Conservation (phyloP, 208 protist species). For the Crithidia acanthocephali region DNA sequence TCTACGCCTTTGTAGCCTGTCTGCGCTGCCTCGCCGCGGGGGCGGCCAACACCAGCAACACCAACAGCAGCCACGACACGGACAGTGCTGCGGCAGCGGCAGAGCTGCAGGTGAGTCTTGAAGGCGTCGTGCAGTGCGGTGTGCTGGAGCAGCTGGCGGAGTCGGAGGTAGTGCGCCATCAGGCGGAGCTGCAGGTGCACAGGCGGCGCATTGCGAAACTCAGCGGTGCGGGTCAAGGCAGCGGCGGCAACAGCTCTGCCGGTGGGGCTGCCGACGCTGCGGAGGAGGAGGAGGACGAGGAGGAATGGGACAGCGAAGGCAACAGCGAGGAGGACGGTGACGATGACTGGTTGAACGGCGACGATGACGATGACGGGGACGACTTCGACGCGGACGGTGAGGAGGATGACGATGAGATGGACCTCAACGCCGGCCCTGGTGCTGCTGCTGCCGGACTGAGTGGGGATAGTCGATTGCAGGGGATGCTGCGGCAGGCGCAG, state of each 20-base stretch:
- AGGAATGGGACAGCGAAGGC: conserved; percentile 45
- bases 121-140: conserved; percentile 48
- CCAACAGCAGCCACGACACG: too few species aligned
- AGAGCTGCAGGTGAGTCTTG: conserved; percentile 47
- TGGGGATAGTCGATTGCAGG: conserved; percentile 35
- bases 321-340: conserved; percentile 38
- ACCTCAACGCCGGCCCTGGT: conserved; percentile 30
- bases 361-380: conserved; percentile 47
- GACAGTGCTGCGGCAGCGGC: conserved; percentile 19
- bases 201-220: conserved; percentile 31
- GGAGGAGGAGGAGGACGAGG: conserved; percentile 37
- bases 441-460: conserved; percentile 32
- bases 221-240: conserved; percentile 3
- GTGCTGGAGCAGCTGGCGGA: conserved; percentile 54
- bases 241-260: neutral
- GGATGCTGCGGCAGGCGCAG: conserved; percentile 50
- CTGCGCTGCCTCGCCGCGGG: conserved; percentile 26
- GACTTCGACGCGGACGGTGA: conserved; percentile 29
- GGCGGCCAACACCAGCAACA: neutral
- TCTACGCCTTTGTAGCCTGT: conserved; percentile 47
- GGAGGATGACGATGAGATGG: conserved; percentile 36
- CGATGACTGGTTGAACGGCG: conserved; percentile 44
- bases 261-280: neutral
- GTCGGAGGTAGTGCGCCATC: conserved; percentile 26
- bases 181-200: conserved; percentile 41